Percentiles rank a stretch among this genome's conserved stretches.
Conservation (phyloP, 306 rosid genomes). For the Trifolium pratense region DNA sequence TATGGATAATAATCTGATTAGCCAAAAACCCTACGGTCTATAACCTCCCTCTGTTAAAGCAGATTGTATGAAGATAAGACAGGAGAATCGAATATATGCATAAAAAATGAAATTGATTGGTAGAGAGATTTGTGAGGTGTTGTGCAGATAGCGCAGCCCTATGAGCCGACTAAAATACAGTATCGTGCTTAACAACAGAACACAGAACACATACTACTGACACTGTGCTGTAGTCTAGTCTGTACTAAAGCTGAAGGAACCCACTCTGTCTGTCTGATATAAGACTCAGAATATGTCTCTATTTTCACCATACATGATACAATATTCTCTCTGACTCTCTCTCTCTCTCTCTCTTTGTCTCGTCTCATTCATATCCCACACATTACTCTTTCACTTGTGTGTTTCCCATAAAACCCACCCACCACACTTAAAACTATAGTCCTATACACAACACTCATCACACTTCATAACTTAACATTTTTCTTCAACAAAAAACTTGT, state of each 20-base stretch:
- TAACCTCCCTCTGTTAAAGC: conserved; percentile 14
- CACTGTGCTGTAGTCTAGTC: conserved; percentile 28
- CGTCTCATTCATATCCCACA: background rate
- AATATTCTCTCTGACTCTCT: conserved; percentile 41
- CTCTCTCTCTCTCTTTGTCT: too few species aligned
- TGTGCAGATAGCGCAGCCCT: conserved; percentile 44
- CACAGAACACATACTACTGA: too few species aligned
- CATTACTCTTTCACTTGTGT: conserved; percentile 21
- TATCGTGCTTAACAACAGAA: conserved; percentile 83
- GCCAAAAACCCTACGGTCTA: conserved; percentile 36
- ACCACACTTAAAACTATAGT: too few species aligned
- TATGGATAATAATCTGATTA: background rate
- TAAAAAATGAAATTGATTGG: background rate
- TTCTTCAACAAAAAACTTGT: too few species aligned
- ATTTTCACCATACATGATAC: conserved; percentile 37
- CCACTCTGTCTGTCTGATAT: conserved; percentile 55
- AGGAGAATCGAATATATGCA: conserved; percentile 23
- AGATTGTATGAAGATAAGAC: conserved; percentile 41
- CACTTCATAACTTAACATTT: background rate
- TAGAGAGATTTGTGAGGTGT: background rate
- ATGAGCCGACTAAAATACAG: conserved; percentile 61
- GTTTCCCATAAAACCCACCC: conserved; percentile 48
- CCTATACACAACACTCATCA: background rate
- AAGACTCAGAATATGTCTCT: conserved; percentile 62
- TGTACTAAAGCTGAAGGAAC: conserved; percentile 62